Conservation (phyloP, 768 basidiomycete genomes). For the Suillus luteus region DNA sequence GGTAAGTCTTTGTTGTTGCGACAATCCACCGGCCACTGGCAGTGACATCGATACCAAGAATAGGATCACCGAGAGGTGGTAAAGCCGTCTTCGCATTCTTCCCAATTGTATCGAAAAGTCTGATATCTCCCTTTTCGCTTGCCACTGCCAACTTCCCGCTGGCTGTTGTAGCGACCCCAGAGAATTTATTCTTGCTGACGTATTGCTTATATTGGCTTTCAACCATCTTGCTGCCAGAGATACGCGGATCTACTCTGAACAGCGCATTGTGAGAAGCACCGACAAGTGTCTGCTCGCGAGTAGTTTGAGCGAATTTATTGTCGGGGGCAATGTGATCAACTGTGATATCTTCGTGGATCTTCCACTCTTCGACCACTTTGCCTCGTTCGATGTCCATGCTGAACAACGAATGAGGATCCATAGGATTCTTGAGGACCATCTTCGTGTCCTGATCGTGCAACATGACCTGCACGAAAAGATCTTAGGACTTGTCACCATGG, state of each 20-base stretch:
- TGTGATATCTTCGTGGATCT: slow-evolving; percentile 85
- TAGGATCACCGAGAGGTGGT: slow-evolving; percentile 93
- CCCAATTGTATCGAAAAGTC: slow-evolving; percentile 92
- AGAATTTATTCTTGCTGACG: slow-evolving; percentile 92
- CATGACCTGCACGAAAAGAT: slow-evolving; percentile 68
- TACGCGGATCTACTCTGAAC: slow-evolving; percentile 96
- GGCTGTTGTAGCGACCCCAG: slow-evolving; percentile 86
- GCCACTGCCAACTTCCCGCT: slow-evolving; percentile 88
- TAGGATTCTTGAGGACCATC: slow-evolving; percentile 90
- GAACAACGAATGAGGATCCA: slow-evolving; percentile 79
- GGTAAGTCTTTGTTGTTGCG: slow-evolving; percentile 92
- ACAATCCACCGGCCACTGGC: slow-evolving; percentile 94
- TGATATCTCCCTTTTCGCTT: slow-evolving; percentile 95
- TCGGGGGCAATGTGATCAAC: slow-evolving; percentile 92
- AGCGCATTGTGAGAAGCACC: slow-evolving; percentile 93
- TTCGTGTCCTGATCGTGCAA: slow-evolving; percentile 94
- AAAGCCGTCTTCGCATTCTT: slow-evolving; percentile 99
- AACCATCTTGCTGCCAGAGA: slow-evolving; percentile 90
- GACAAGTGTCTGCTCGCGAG: slow-evolving; percentile 88
- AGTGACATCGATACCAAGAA: slow-evolving; percentile 91
- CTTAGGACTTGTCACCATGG: slow-evolving; percentile 12
- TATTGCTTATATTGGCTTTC: slow-evolving; percentile 97
- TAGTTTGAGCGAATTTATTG: slow-evolving; percentile 93
- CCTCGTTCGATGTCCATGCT: slow-evolving; percentile 92
- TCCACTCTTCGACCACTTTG: slow-evolving; percentile 98